Conservation (phyloP, 2,329 filamentous ascomycete species). For the Microascus cirrosus region DNA sequence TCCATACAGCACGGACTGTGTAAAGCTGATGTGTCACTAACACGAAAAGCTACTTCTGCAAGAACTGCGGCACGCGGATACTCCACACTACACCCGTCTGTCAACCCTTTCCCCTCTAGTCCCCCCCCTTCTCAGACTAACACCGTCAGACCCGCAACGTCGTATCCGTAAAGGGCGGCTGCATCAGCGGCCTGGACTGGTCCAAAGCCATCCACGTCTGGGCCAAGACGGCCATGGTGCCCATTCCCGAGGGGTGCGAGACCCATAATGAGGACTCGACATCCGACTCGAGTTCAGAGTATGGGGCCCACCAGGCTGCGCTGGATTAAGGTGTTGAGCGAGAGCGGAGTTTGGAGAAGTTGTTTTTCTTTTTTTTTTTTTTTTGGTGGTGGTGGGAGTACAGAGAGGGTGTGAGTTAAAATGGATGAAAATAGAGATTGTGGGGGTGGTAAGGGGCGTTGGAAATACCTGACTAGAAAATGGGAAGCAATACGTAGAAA, state of each 20-base stretch:
- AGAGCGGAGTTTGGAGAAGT: too few relatives aligned
- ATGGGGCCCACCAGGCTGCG: conserved; percentile 28
- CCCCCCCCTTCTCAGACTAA: conserved; percentile 1
- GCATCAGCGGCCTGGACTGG: conserved; percentile 53
- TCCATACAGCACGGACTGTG: not conserved
- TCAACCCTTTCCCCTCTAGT: conserved; percentile 1
- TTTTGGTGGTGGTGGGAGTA: too few relatives aligned
- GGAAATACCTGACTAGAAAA: too few relatives aligned
- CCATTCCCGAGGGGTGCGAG: conserved; percentile 55
- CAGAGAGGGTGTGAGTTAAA: too few relatives aligned
- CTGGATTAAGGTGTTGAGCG: conserved; percentile 26
- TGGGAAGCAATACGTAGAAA: too few relatives aligned
- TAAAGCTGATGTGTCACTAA: not conserved
- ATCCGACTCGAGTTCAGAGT: conserved; percentile 23
- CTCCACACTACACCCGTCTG: conserved; percentile 49
- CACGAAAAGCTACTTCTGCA: conserved; percentile 49
- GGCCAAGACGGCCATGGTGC: conserved; percentile 55
- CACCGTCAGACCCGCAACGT: conserved; percentile 39
- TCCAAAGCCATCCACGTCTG: conserved; percentile 53
- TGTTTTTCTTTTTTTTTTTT: too few relatives aligned
- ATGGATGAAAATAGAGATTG: too few relatives aligned
- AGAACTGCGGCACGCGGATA: conserved; percentile 52
- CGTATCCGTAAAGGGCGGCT: conserved; percentile 56
- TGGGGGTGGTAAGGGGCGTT: too few relatives aligned
- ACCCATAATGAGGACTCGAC: conserved; percentile 40